Evolutionary conservation across 305 asterid species (phyloP).

Genomic region (Fraxinus albicans): DNA sequence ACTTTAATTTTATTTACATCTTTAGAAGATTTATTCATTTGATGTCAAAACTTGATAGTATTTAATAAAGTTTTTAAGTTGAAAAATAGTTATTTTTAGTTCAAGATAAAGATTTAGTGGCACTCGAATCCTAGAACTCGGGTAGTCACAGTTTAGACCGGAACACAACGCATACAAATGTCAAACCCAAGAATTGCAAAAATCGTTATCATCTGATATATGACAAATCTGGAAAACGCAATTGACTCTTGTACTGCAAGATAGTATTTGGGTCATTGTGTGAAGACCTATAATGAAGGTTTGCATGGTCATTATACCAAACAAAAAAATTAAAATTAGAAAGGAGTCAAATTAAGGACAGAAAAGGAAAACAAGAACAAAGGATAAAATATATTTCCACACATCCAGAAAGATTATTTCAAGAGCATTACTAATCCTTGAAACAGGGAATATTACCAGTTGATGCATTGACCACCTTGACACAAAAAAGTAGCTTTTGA

Average conservation of each 20-base stretch:
- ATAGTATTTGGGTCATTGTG: not conserved
- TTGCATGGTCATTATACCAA: not conserved
- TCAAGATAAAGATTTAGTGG: too few relatives aligned
- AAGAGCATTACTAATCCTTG: not conserved
- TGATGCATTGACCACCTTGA: conserved; percentile 97
- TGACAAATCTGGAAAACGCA: not conserved
- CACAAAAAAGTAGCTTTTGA: conserved; percentile 77
- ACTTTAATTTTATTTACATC: too few relatives aligned
- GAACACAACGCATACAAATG: not conserved
- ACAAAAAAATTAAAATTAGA: too few relatives aligned
- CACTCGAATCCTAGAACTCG: too few relatives aligned
- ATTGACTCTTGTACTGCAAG: not conserved
- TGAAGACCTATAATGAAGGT: not conserved
- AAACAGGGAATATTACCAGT: conserved; percentile 51
- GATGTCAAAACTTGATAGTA: too few relatives aligned
- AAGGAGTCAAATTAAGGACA: not conserved
- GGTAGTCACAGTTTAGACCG: not conserved
- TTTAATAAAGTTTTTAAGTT: too few relatives aligned
- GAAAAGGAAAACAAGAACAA: not conserved
- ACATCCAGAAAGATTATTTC: not conserved
- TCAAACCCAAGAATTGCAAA: not conserved
- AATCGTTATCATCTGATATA: not conserved
- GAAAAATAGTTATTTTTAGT: too few relatives aligned
- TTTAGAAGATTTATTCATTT: too few relatives aligned
- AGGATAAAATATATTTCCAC: not conserved